Evolutionary conservation across 2,329 filamentous ascomycete genomes (phyloP).

Genomic region (Zymoseptoria ardabiliae): DNA sequence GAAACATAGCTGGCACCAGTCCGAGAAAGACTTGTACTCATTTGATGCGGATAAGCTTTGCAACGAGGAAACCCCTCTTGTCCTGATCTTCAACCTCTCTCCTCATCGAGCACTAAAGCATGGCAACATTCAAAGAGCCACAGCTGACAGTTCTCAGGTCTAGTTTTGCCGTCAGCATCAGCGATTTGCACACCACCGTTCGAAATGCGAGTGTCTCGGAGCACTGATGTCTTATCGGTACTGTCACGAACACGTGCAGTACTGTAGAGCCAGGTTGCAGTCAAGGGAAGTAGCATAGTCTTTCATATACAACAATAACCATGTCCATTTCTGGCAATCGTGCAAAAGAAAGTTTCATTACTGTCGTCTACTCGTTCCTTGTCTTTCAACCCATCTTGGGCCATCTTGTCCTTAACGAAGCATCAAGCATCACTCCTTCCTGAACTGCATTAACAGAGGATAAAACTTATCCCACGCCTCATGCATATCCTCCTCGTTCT

Average conservation of each 20-base stretch:
- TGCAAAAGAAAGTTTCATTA: background rate
- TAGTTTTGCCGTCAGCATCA: background rate
- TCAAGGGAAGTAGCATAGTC: background rate
- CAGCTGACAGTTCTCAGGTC: background rate
- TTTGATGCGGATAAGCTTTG: constrained; percentile 1
- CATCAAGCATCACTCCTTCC: background rate
- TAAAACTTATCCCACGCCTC: constrained; percentile 6
- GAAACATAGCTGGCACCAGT: constrained; percentile 1
- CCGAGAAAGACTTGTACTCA: background rate
- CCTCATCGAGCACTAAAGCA: background rate
- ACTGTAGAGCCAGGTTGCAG: background rate
- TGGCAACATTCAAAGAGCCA: background rate
- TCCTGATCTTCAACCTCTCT: background rate
- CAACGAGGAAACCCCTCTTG: constrained; percentile 1
- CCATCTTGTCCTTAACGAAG: background rate
- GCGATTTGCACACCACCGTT: background rate
- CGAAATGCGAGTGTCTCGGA: background rate
- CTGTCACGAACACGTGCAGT: background rate
- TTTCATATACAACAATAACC: background rate
- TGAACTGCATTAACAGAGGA: constrained; percentile 6
- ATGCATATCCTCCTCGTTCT: constrained; percentile 73
- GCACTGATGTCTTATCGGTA: background rate
- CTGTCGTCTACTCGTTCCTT: background rate
- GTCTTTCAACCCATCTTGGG: background rate
- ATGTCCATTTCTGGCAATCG: background rate